These are phyloP conservation scores for Melastoma candidum DNA, from an alignment of 441 rosid species.

Conservation along the genomic window DNA sequence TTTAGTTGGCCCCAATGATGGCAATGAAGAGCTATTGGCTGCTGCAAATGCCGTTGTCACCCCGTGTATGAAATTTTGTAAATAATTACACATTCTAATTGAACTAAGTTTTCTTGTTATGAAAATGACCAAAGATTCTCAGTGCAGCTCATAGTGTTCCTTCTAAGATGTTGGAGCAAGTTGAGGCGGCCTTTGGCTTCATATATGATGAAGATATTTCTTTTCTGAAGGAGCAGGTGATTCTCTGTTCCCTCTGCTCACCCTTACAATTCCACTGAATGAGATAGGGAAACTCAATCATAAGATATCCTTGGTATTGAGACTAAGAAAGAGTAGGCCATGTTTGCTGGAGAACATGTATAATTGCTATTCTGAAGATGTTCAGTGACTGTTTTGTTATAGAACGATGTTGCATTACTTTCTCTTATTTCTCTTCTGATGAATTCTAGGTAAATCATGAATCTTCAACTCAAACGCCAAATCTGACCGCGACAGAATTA, in stretches of 20 bases:
- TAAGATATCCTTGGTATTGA: no score
- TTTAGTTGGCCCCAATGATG: constrained; percentile 79
- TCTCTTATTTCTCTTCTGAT: constrained; percentile 12
- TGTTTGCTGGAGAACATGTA: no score
- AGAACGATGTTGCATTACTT: constrained; percentile 5
- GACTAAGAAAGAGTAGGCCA: no score
- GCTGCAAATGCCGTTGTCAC: constrained; percentile 74
- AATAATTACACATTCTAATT: constrained; percentile 8
- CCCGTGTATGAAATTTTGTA: constrained; percentile 33
- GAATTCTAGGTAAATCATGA: constrained; percentile 46
- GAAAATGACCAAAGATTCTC: constrained; percentile 23
- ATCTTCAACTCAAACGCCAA: constrained; percentile 26
- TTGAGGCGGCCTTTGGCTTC: constrained; percentile 69
- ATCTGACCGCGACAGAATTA: constrained; percentile 24
- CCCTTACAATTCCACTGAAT: no score
- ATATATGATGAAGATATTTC: constrained; percentile 63
- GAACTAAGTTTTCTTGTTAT: constrained; percentile 1
- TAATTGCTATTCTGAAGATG: no score
- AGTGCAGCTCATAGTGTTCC: constrained; percentile 51
- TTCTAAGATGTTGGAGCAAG: constrained; percentile 72
- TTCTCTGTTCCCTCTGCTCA: constrained; percentile 4
- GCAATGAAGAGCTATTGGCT: constrained; percentile 87
- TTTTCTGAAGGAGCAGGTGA: constrained; percentile 68
- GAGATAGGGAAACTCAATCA: no score
- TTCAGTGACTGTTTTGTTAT: no score